Evolutionary conservation across 192 early-diverging fungal genomes (phyloP).

Genomic region (Phycomyces blakesleeanus): DNA sequence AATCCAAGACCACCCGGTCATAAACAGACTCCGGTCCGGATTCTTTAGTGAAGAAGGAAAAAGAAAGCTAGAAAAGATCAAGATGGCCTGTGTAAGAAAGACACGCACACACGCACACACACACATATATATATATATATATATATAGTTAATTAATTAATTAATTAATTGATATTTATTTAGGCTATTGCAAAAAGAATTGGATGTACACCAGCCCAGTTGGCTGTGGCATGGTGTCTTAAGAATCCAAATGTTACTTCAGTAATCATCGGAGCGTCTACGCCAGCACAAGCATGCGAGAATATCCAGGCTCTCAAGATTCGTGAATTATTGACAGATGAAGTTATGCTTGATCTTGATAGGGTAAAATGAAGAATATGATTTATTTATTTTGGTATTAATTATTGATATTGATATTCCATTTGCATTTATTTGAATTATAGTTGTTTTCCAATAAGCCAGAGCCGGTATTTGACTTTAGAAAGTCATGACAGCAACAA

Average conservation of each 20-base stretch:
- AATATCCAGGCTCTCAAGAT: conserved; percentile 63
- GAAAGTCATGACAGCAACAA: conserved; percentile 35
- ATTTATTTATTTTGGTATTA: neutral
- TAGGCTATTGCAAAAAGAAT: conserved; percentile 61
- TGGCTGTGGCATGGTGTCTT: conserved; percentile 73
- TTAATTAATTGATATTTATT: neutral
- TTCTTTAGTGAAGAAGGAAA: conserved; percentile 62
- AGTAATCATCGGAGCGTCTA: conserved; percentile 66
- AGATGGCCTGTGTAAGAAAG: conserved; percentile 43
- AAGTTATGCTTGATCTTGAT: conserved; percentile 69
- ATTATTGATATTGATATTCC: too few relatives aligned
- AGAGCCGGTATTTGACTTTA: conserved; percentile 46
- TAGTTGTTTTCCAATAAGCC: conserved; percentile 69
- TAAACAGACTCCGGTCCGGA: conserved; percentile 51
- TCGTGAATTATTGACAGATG: conserved; percentile 58
- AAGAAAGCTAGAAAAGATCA: conserved; percentile 63
- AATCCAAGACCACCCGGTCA: conserved; percentile 54
- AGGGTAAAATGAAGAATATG: conserved; percentile 13
- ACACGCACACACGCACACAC: neutral
- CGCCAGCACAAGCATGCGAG: conserved; percentile 67
- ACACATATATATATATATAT: conserved; percentile 7
- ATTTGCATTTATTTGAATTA: too few relatives aligned
- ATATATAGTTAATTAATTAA: neutral
- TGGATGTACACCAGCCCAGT: conserved; percentile 57
- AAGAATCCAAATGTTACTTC: conserved; percentile 58